phyloP scores from a whole-genome alignment of 73 alveolate species.

The Paraurostyla sp. region DNA sequence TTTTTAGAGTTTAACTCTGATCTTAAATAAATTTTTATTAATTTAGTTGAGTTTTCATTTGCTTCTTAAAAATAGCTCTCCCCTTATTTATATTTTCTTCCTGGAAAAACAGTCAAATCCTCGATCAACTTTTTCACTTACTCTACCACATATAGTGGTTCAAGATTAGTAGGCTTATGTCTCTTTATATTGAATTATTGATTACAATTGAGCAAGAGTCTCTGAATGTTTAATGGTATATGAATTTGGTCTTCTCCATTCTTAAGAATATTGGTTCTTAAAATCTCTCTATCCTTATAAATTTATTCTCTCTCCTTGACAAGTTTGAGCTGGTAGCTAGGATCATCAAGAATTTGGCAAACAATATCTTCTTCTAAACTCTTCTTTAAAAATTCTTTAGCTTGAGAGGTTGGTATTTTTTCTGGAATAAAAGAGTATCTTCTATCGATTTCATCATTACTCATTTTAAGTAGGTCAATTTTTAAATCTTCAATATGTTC shows the following conservation, averaged over 20 bases:
- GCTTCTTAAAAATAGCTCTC: constrained; percentile 74
- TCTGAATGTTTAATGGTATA: constrained; percentile 92
- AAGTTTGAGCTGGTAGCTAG: constrained; percentile 65
- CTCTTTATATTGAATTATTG: constrained; percentile 80
- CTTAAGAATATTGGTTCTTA: constrained; percentile 80
- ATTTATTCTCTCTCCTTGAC: constrained; percentile 79
- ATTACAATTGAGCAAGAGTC: constrained; percentile 84
- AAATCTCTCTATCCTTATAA: constrained; percentile 80
- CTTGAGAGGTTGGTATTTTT: neutral
- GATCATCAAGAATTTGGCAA: constrained; percentile 64
- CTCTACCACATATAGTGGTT: constrained; percentile 84
- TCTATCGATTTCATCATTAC: constrained; percentile 75
- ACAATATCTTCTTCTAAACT: constrained; percentile 77
- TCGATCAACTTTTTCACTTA: constrained; percentile 77
- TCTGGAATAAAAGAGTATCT: constrained; percentile 71
- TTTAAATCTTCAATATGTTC: constrained; percentile 94
- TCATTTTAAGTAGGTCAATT: constrained; percentile 83
- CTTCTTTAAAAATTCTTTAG: constrained; percentile 11
- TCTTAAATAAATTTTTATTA: constrained; percentile 91
- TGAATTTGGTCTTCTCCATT: constrained; percentile 90
- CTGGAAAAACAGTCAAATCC: constrained; percentile 76
- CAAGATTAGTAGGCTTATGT: constrained; percentile 74
- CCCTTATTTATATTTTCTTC: constrained; percentile 26
- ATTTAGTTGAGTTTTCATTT: constrained; percentile 86
- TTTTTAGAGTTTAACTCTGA: constrained; percentile 86